These are phyloP conservation scores for Trichoderma parareesei DNA, from an alignment of 495 filamentous ascomycete species.

Conservation along the genomic window DNA sequence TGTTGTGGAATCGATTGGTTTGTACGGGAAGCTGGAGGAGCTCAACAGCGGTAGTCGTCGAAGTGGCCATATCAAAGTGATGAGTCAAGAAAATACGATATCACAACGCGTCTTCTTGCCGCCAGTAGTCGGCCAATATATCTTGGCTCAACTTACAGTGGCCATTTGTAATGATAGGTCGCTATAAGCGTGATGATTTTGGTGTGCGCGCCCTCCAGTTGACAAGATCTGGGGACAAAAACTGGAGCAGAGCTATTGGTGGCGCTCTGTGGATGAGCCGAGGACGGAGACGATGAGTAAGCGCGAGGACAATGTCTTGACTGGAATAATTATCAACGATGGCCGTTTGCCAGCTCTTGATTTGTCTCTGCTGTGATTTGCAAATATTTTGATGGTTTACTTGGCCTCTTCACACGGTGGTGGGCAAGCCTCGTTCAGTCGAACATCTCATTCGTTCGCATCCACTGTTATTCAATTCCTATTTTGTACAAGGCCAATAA, in stretches of 20 bases:
- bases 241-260: neutral
- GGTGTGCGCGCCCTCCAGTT: slow-evolving; percentile 20
- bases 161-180: neutral
- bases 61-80: neutral
- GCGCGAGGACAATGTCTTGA: neutral
- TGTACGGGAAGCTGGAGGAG: neutral
- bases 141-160: neutral
- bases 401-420: no score
- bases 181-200: neutral
- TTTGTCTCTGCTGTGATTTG: no score
- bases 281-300: neutral
- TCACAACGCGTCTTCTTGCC: no score
- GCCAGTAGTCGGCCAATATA: neutral
- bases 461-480: neutral
- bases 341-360: no score
- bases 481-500: neutral
- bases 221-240: slow-evolving; percentile 8
- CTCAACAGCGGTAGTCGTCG: neutral
- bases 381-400: no score
- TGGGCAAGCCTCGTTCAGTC: no score
- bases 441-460: neutral
- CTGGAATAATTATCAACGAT: no score
- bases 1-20: neutral
- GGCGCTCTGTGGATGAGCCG: neutral
- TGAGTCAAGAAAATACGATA: neutral